Evolutionary conservation across 2,329 filamentous ascomycete genomes (phyloP).

Genomic region (Aspergillus puulaauensis): DNA sequence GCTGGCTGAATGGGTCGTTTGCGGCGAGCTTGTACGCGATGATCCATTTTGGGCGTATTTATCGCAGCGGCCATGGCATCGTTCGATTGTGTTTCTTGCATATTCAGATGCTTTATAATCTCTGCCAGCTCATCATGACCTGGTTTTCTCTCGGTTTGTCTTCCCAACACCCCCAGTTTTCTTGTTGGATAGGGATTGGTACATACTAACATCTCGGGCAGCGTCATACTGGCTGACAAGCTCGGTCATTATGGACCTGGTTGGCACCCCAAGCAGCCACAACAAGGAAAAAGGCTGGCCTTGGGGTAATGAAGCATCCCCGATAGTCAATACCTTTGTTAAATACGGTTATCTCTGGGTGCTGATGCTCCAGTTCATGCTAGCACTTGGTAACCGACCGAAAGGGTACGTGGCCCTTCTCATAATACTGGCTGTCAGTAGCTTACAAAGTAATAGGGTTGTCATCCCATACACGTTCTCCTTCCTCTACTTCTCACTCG

Average conservation of each 20-base stretch:
- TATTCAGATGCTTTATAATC: slow-evolving; percentile 93
- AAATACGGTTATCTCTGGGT: slow-evolving; percentile 92
- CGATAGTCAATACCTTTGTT: slow-evolving; percentile 85
- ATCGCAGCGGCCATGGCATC: slow-evolving; percentile 96
- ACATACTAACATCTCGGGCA: slow-evolving; percentile 13
- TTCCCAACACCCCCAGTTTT: no score
- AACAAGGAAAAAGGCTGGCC: slow-evolving; percentile 71
- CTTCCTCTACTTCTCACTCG: slow-evolving; percentile 79
- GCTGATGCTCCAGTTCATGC: slow-evolving; percentile 89
- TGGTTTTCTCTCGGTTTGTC: slow-evolving; percentile 73
- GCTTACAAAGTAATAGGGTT: not conserved
- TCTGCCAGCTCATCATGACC: slow-evolving; percentile 80
- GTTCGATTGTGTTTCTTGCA: slow-evolving; percentile 99
- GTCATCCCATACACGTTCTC: slow-evolving; percentile 78
- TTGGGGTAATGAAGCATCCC: slow-evolving; percentile 82
- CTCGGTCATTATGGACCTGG: slow-evolving; percentile 94
- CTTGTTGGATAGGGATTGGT: slow-evolving; percentile 6
- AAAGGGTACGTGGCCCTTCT: slow-evolving; percentile 60
- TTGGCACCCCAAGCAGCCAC: slow-evolving; percentile 66
- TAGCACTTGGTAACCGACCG: slow-evolving; percentile 92
- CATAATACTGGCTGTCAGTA: not conserved
- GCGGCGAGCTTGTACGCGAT: slow-evolving; percentile 94
- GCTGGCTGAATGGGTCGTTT: slow-evolving; percentile 99
- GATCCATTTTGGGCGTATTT: slow-evolving; percentile 98
- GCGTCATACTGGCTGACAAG: slow-evolving; percentile 98